Percentiles rank a stretch among this genome's conserved stretches.
phyloP scores from a whole-genome alignment of 1,284 basidiomycete species.

The Ganoderma sinense region DNA sequence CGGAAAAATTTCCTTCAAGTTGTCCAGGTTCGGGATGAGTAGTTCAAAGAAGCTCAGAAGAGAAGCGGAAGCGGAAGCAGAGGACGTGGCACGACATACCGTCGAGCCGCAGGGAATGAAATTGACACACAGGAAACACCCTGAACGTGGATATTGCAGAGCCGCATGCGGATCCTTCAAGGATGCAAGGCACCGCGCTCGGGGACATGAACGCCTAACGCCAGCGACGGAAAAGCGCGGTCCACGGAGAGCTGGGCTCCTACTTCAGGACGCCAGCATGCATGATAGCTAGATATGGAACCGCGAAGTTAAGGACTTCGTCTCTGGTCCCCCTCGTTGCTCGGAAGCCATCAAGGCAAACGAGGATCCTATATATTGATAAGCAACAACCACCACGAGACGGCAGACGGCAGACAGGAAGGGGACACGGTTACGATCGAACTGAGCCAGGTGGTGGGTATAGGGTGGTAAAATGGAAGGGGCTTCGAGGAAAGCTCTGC shows the following conservation, averaged over 20 bases:
- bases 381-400: background rate
- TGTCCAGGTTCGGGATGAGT: background rate
- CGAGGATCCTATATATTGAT: background rate
- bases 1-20: background rate
- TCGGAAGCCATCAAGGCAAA: background rate
- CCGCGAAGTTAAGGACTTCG: background rate
- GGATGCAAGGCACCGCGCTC: background rate
- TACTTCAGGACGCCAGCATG: background rate
- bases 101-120: background rate
- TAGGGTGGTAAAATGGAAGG: background rate
- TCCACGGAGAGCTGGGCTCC: background rate
- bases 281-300: background rate
- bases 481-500: background rate
- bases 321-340: background rate
- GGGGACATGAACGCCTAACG: background rate
- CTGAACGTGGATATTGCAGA: background rate
- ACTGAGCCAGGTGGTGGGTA: background rate
- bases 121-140: background rate
- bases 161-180: background rate
- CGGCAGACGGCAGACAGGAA: background rate
- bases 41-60: background rate
- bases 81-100: background rate
- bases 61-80: background rate
- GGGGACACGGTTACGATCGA: background rate
- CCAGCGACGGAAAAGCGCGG: background rate